phyloP scores from a whole-genome alignment of 257 asterid species.

The Haberlea rhodopensis region DNA sequence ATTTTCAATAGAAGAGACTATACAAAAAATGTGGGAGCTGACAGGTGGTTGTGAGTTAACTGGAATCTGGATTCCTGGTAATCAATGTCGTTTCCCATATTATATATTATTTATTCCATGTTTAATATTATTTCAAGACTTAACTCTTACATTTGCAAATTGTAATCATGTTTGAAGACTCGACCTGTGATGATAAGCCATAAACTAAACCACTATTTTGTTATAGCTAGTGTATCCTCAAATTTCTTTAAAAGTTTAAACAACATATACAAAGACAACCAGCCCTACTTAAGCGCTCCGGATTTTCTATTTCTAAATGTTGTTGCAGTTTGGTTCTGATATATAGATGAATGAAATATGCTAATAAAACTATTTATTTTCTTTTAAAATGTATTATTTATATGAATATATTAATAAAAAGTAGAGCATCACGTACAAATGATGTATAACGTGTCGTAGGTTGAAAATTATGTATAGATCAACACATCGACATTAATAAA shows the following conservation, averaged over 20 bases:
- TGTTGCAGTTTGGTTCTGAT: too few species aligned
- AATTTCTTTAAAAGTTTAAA: background rate
- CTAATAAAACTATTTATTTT: too few species aligned
- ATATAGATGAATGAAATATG: too few species aligned
- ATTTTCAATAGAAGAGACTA: slow-evolving; percentile 39
- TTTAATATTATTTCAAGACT: slow-evolving; percentile 15
- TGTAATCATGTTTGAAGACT: slow-evolving; percentile 47
- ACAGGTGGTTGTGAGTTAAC: slow-evolving; percentile 57
- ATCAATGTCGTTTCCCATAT: slow-evolving; percentile 13
- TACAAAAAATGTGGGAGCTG: slow-evolving; percentile 43
- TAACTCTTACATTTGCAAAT: slow-evolving; percentile 25
- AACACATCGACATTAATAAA: slow-evolving; percentile 8
- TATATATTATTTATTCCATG: slow-evolving; percentile 8
- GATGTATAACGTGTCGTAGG: background rate
- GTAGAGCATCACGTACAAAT: too few species aligned
- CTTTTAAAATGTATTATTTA: too few species aligned
- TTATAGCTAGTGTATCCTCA: background rate
- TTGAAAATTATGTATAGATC: background rate
- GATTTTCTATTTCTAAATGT: too few species aligned
- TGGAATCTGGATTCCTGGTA: slow-evolving; percentile 99
- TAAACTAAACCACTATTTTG: background rate
- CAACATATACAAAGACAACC: background rate
- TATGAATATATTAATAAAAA: too few species aligned
- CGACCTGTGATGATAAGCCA: slow-evolving; percentile 85
- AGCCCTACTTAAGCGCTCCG: too few species aligned